Evolutionary conservation across 2,329 filamentous ascomycete genomes (phyloP), one percentile per base, ranked within the genome.

Genomic region (Stemphylium vesicarium): DNA sequence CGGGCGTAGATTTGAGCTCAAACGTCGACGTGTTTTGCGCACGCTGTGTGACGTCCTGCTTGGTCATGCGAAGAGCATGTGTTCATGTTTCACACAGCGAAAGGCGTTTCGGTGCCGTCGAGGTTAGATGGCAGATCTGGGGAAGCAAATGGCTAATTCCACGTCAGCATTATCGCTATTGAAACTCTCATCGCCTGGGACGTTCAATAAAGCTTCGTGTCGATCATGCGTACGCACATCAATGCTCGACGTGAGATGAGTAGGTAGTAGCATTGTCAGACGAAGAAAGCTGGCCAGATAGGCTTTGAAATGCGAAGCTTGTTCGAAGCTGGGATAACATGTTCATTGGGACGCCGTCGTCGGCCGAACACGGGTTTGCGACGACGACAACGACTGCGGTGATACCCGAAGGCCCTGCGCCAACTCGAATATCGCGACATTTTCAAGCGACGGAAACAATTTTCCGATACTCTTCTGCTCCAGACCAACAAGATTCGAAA

Each of bases 341-440:
- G 22, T 24, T 8, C 7, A 24, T 7, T 24, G 4, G 22, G 22
- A 24, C 22, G 4, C 7, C 5, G 4, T 24, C 4, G 22, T 35
- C 46, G 15, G 37, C n/a, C 46, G 38, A 50, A 50, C 46, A 50
- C 37, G 37, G 29, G 46, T 50, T 49, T 42, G 38, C 46, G 32
- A 26, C 12, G 22, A 24, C 6, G 4, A 8, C 7, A 24, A 24
- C 22, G 5, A 24, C 22, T 24, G 22, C 22, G 22, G 7, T 7
- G 4, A 24, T 24, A 8, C 22, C 22, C 22, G 22, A 24, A 24
- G 7, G 6, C 22, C 22, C 22, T 8, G 22, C 22, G 22, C 4
- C 22, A 3, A 7, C 5, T 7, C 22, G 7, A 24, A 24, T 6
- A 24, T 24, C 4, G 22, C 22, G 22, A 24, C 22, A 7, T 8